Evolutionary conservation across 2,329 filamentous ascomycete species (phyloP).

Genomic region (Colletotrichum lini): DNA sequence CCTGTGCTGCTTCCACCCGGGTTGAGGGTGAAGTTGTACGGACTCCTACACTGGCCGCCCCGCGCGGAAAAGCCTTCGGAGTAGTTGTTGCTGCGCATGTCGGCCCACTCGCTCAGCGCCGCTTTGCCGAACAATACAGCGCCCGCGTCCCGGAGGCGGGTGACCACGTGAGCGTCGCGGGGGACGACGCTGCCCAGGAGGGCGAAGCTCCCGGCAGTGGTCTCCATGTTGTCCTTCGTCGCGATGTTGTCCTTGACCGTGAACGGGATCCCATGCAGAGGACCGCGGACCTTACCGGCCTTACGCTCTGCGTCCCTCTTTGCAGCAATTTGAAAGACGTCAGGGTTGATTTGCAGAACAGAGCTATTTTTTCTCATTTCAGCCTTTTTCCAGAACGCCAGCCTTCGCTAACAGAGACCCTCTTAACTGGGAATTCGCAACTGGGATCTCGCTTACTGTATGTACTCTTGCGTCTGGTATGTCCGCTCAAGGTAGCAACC

Average conservation of each 20-base stretch:
- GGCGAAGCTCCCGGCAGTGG: constrained; percentile 79
- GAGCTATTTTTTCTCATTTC: constrained; percentile 54
- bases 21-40: constrained; percentile 78
- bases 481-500: constrained; percentile 74
- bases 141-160: constrained; percentile 73
- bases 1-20: constrained; percentile 80
- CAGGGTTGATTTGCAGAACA: constrained; percentile 78
- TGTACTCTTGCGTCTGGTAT: constrained; percentile 74
- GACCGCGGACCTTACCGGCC: constrained; percentile 70
- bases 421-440: constrained; percentile 19
- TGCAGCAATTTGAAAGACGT: constrained; percentile 73
- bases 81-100: constrained; percentile 77
- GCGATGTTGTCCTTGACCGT: constrained; percentile 82
- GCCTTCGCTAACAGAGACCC: no score
- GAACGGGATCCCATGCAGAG: constrained; percentile 82
- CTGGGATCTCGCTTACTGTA: constrained; percentile 64
- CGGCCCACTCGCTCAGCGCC: constrained; percentile 80
- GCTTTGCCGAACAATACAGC: constrained; percentile 81
- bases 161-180: constrained; percentile 76
- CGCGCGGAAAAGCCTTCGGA: constrained; percentile 77
- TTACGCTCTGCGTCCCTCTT: constrained; percentile 72
- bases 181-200: constrained; percentile 77
- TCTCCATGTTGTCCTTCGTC: constrained; percentile 79
- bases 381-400: background rate
- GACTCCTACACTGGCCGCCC: constrained; percentile 74